Evolutionary conservation across 2,329 filamentous ascomycete species (phyloP), one percentile per base, ranked within the genome.

Genomic region (Epichloe typhina): DNA sequence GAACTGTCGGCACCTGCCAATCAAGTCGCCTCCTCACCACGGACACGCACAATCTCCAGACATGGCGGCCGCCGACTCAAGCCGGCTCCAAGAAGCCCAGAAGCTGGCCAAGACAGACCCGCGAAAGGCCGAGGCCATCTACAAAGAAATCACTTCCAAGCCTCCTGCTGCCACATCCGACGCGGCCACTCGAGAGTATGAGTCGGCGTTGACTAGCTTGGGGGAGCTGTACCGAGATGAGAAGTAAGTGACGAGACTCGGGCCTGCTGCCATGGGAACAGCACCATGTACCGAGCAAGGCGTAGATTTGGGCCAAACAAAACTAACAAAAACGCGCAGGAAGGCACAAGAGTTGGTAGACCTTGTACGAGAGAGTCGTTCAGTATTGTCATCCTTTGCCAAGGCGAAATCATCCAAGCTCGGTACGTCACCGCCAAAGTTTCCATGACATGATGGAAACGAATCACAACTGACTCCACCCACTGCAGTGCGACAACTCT

Each of bases 331-430:
- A 33, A 19, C 3, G 11, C 49, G 40, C 49, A 89, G 84, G 70
- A 87, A 86, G 67, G 75, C 84, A 60, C 76, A 93, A 64, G 87
- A 95, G 62, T 82, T 98, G 54, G 88, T 94, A 55, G 83, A 89
- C 61, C 79, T 98, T 58, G 84, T 98, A 62, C 90, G 85, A 64
- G 87, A 88, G 67, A 95, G 89, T 69, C 82, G 91, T 64, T 86
- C 86, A 57, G 86, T 93, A 43, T 82, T 98, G 57, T 96, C 91
- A 52, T 93, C 88, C 56, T 97, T 98, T 69, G 93, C 93, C 57
- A 96, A 97, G 76, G 93, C 94, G 55, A 98, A 98, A 80, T 97
- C 93, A 35, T 88, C 93, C 51, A 98, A 98, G 73, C 77, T 98
- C 55, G 88, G 93, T 97, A 82, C 57, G 83, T 55, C 43, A 37